Base-by-base conservation (phyloP, 2,329 filamentous ascomycete species). In the Cladobotryum mycophilum region DNA sequence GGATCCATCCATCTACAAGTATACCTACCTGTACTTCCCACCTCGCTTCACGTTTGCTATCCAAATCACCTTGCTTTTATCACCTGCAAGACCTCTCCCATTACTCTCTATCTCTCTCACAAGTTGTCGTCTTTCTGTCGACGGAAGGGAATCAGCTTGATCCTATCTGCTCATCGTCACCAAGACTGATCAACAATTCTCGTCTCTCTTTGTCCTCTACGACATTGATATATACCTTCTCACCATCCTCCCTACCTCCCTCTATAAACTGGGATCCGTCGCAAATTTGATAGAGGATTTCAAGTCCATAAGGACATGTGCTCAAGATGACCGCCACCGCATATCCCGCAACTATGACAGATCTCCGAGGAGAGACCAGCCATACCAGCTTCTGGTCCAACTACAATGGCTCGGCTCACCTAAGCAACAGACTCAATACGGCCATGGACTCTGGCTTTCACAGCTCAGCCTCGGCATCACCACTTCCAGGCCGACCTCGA, bases 271-370 rank as follows among this genome's bases (percentile, higher is more conserved):
- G n/a, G 13, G 17, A n/a, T 6, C 11, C 37, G 15, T 5, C 37
- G 37, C 11, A 40, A n/a, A 40, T 9, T n/a, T 22, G 36, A 17
- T 37, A 30, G 30, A 33, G 30, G 20, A 46, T 51, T 53, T 51
- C 49, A 54, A 52, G 45, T 54, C 48, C 54, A 52, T 53, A 55
- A 57, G 63, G 73, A 71, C 63, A 79, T 78, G 76, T 64, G 72
- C 76, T 69, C 75, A 81, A 81, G 77, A 80, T 79, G 73, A 78
- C 76, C 64, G 70, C 77, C 37, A 45, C 52, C 67, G 78, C 78
- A 58, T 80, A 81, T 67, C 76, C 78, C 71, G 75, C 76, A 64
- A 79, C 74, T 65, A 82, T 82, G 79, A 77, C 79, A 76, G 79
- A 82, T 66, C 66, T 82, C 71, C 81, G 81, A 74, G 70, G 72